Conservation (phyloP, 1,284 basidiomycete genomes). For the Psilocybe mexicana region DNA sequence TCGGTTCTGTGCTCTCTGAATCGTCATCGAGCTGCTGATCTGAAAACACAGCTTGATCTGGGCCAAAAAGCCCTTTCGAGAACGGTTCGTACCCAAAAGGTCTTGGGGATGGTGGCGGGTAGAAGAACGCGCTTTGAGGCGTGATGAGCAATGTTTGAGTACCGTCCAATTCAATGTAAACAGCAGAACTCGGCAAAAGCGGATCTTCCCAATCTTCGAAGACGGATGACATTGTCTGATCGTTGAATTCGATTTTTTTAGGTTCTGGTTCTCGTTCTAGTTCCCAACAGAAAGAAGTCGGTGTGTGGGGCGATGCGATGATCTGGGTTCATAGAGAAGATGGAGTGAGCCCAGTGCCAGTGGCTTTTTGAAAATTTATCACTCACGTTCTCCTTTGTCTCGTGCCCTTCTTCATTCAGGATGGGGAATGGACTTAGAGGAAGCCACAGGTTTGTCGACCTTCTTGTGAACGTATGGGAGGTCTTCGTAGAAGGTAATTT, state of each 20-base stretch:
- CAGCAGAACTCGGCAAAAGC: conserved; percentile 12
- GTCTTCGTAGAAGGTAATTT: conserved; percentile 15
- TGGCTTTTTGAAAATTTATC: neutral
- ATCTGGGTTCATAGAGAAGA: conserved; percentile 6
- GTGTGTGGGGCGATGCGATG: conserved; percentile 12
- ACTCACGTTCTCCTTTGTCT: conserved; percentile 15
- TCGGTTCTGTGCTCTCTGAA: neutral
- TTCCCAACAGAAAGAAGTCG: conserved; percentile 6
- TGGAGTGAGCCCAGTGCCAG: neutral
- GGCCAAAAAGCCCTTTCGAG: conserved; percentile 12
- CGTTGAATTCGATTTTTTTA: conserved; percentile 4
- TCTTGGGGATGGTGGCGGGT: conserved; percentile 23
- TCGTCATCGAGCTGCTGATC: conserved; percentile 4
- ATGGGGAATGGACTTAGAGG: conserved; percentile 13
- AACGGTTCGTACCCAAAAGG: conserved; percentile 25
- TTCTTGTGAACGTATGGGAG: conserved; percentile 10
- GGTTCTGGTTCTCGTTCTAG: conserved; percentile 15
- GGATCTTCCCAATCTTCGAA: conserved; percentile 35
- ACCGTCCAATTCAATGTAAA: conserved; percentile 29
- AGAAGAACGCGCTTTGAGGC: conserved; percentile 33
- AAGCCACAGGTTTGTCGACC: conserved; percentile 7
- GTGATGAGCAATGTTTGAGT: conserved; percentile 33
- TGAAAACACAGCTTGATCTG: conserved; percentile 1
- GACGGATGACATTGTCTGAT: conserved; percentile 21
- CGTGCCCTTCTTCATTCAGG: conserved; percentile 15